Conservation (phyloP, 768 basidiomycete species). For the Suillus brevipes region DNA sequence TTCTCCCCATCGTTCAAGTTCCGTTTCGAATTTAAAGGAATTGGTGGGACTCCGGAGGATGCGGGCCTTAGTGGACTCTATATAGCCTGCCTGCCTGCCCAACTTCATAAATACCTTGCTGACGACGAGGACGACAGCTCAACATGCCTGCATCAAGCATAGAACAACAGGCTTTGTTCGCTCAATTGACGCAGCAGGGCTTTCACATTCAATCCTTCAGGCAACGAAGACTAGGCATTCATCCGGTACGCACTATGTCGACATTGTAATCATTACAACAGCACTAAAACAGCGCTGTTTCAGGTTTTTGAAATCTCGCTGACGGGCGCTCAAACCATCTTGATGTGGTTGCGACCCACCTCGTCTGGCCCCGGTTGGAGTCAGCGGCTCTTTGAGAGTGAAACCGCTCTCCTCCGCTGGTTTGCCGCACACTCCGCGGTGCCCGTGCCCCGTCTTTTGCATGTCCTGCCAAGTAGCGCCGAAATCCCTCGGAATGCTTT, state of each 20-base stretch:
- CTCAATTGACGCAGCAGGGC: neutral
- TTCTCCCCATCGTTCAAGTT: slow-evolving; percentile 1
- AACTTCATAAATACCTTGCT: neutral
- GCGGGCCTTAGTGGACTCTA: neutral
- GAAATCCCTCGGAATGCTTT: slow-evolving; percentile 3
- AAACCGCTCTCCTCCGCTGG: slow-evolving; percentile 4
- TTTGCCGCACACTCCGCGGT: slow-evolving; percentile 1
- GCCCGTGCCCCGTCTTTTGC: slow-evolving; percentile 5
- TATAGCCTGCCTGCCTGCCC: neutral
- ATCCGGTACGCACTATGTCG: slow-evolving; percentile 1
- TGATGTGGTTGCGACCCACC: slow-evolving; percentile 6
- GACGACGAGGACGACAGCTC: neutral
- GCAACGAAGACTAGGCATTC: neutral
- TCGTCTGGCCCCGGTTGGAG: neutral
- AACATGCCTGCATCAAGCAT: neutral
- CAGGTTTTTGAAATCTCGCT: slow-evolving; percentile 11
- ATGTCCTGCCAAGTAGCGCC: neutral
- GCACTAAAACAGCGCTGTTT: neutral
- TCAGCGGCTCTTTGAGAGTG: slow-evolving; percentile 5
- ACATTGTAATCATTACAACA: neutral
- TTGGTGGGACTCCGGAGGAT: neutral
- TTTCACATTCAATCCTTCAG: slow-evolving; percentile 2
- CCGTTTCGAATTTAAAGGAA: neutral
- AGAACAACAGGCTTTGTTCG: slow-evolving; percentile 1
- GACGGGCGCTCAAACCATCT: neutral